Evolutionary conservation across 2,329 filamentous ascomycete species (phyloP), one percentile per base, ranked within the genome.

Genomic region (Penicillium sclerotiorum): DNA sequence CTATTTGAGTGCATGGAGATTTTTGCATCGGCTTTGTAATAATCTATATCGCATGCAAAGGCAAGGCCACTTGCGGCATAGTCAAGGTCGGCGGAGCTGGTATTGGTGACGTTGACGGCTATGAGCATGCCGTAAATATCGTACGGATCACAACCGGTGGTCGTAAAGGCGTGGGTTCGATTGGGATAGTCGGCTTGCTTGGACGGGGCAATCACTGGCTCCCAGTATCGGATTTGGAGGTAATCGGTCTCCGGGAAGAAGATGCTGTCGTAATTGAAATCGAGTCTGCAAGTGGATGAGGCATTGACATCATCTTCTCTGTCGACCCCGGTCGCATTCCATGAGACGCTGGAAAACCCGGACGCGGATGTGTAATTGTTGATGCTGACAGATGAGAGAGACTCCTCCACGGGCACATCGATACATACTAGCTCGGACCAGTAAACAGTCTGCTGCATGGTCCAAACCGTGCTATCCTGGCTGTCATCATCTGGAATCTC

Each of bases 181-280:
- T 56, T 18, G 11, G 55, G 25, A 45, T 47, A 44, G 18, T 46
- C 27, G 42, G 53, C 17, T 41, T 42, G 28, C 9, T 55, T 45
- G 2, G 45, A 45, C 8, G 50, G 44, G 21, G 51, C 38, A 45
- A 61, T 60, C 5, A 58, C 60, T 1, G 66, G 66, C 41, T 70
- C 66, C 66, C 67, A 70, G 40, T 69, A 69, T 8, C 66, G 62
- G n/a, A 68, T 52, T 40, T 68, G 66, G 5, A 68, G 50, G 23
- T 63, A 68, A 50, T 69, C 60, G 8, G 60, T 65, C 3, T 47
- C 44, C 1, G 56, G 54, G 39, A 66, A 68, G 33, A 66, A 61
- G 2, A 67, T 52, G 33, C 58, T 69, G 2, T 59, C 46, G 27
- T 68, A 69, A 21, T 61, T 43, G 37, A 69, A 68, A 9, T 67